Evolutionary conservation across 164 flowering plant genomes (phyloP).

Genomic region (Stephania yunnanensis): DNA sequence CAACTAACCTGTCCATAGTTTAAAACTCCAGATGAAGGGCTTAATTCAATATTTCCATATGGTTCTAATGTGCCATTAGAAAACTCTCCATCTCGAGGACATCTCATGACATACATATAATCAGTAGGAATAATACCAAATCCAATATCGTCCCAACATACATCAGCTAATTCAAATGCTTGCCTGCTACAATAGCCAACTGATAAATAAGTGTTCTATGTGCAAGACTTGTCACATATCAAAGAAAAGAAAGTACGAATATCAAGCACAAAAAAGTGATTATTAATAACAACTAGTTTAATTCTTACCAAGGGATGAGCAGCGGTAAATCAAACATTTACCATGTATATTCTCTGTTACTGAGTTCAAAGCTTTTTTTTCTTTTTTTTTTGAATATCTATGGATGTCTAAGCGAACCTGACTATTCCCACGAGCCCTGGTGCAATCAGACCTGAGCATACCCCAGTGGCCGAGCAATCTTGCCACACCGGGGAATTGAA

Average conservation of each 20-base stretch:
- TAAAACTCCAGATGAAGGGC: conserved; percentile 68
- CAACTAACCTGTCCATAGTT: conserved; percentile 72
- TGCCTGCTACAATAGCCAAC: conserved; percentile 4
- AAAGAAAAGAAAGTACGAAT: neutral
- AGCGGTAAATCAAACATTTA: neutral
- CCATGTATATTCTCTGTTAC: neutral
- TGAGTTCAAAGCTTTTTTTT: neutral
- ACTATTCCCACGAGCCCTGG: too few species aligned
- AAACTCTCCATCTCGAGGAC: conserved; percentile 37
- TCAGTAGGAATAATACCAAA: conserved; percentile 57
- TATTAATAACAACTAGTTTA: neutral
- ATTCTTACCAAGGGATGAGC: neutral
- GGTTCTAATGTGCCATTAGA: conserved; percentile 53
- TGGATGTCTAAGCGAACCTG: too few species aligned
- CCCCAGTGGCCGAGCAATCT: too few species aligned
- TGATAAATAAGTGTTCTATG: neutral
- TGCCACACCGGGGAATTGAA: too few species aligned
- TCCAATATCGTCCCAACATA: conserved; percentile 70
- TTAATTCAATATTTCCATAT: conserved; percentile 66
- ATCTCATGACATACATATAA: conserved; percentile 61
- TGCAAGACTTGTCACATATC: neutral
- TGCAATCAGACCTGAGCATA: too few species aligned
- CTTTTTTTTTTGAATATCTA: too few species aligned
- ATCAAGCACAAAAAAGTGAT: neutral
- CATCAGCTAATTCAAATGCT: conserved; percentile 28